Conservation (phyloP, 2,329 filamentous ascomycete genomes). For the Didymella exigua region DNA sequence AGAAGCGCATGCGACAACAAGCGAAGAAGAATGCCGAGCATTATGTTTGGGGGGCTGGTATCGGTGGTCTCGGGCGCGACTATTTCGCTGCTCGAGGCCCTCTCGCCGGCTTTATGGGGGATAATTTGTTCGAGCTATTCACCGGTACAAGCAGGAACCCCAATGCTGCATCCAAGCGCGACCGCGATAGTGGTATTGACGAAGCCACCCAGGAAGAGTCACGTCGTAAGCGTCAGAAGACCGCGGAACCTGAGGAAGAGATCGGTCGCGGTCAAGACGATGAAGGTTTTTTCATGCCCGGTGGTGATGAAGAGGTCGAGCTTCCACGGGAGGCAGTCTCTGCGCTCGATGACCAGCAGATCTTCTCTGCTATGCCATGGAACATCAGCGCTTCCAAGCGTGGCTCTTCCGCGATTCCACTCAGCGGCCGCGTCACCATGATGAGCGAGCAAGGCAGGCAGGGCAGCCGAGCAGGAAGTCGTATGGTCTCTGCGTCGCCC, state of each 20-base stretch:
- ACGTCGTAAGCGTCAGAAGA: conserved; percentile 42
- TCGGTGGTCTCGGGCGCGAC: conserved; percentile 59
- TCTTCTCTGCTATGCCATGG: conserved; percentile 71
- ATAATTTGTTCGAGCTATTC: conserved; percentile 58
- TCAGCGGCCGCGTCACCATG: conserved; percentile 51
- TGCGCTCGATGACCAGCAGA: conserved; percentile 70
- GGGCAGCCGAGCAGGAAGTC: conserved; percentile 48
- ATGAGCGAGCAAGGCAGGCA: conserved; percentile 44
- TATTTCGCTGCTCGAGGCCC: conserved; percentile 46
- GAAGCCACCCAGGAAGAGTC: conserved; percentile 41
- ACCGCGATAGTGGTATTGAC: conserved; percentile 43
- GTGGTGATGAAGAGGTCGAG: conserved; percentile 63
- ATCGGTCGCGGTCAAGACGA: conserved; percentile 46
- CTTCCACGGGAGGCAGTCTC: conserved; percentile 71
- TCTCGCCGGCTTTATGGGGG: conserved; percentile 64
- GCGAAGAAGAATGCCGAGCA: conserved; percentile 68
- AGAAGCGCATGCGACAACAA: conserved; percentile 49
- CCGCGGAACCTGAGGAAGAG: conserved; percentile 39
- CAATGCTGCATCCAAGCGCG: conserved; percentile 38
- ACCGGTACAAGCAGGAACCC: conserved; percentile 46
- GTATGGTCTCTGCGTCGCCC: conserved; percentile 65
- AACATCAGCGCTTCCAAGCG: conserved; percentile 64
- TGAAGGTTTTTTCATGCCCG: conserved; percentile 35
- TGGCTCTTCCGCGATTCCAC: conserved; percentile 54
- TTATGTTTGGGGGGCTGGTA: conserved; percentile 64